phyloP scores from a whole-genome alignment of 768 basidiomycete species.

The Galerina sulciceps region DNA sequence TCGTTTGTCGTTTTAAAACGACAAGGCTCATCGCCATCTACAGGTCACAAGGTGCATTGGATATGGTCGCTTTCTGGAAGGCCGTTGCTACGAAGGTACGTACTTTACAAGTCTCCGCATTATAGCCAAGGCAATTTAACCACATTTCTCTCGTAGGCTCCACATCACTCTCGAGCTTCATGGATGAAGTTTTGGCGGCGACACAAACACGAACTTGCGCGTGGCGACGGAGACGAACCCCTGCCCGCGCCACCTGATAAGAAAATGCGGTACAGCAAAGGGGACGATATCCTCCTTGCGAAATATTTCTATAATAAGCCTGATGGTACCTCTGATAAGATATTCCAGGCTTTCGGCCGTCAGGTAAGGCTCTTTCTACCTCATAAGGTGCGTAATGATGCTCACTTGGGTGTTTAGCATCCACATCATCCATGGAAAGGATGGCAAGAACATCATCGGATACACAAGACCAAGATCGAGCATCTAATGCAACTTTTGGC shows the following conservation, averaged over 20 bases:
- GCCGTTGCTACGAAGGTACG: slow-evolving; percentile 34
- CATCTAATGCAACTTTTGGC: slow-evolving; percentile 68
- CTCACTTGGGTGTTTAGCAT: slow-evolving; percentile 48
- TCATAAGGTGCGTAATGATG: slow-evolving; percentile 2
- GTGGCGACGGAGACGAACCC: slow-evolving; percentile 67
- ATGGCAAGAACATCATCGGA: slow-evolving; percentile 91
- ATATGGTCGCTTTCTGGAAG: slow-evolving; percentile 39
- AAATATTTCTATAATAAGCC: slow-evolving; percentile 73
- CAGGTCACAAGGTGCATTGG: slow-evolving; percentile 45
- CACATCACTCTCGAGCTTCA: slow-evolving; percentile 88
- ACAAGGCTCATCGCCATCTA: neutral
- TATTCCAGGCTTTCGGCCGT: slow-evolving; percentile 82
- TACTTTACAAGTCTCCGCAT: neutral
- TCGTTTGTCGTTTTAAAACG: too few species aligned
- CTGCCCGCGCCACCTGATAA: slow-evolving; percentile 81
- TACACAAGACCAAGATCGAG: slow-evolving; percentile 87
- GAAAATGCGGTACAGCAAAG: slow-evolving; percentile 84
- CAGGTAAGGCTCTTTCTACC: slow-evolving; percentile 46
- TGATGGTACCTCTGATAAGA: slow-evolving; percentile 81
- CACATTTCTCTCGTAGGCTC: slow-evolving; percentile 54
- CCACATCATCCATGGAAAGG: slow-evolving; percentile 94
- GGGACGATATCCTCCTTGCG: slow-evolving; percentile 81
- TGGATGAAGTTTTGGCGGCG: slow-evolving; percentile 95
- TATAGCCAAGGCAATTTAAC: neutral
- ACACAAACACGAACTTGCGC: slow-evolving; percentile 83